Base-by-base conservation (phyloP, 176 grass and related monocot species). In the Aegilops tauschii region DNA sequence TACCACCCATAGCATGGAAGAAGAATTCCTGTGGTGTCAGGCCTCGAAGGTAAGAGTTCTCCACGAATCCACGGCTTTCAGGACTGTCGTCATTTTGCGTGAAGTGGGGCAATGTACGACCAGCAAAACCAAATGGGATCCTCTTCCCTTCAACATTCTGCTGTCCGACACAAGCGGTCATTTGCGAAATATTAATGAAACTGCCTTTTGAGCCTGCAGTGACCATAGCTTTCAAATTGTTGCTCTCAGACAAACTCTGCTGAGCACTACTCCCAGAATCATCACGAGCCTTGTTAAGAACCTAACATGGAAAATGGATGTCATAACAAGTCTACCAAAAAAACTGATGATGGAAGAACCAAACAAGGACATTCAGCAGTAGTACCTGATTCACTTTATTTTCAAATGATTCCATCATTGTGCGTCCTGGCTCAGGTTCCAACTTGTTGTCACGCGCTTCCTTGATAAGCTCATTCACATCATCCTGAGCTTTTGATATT, bases 201-300 rank as follows among this genome's bases (percentile, higher is more conserved):
- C 93, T 94, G n/a, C 93, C 96, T 79, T 98, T 98, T 37, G 93
- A 98, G 14, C 96, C 93, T 61, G 96, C 92, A 72, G 96, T 98
- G 71, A 98, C 96, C 96, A 98, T 96, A 64, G 96, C 96, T 87
- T 98, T 98, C 81, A 98, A 56, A 85, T 98, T 98, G 90, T 98
- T 98, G 73, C 96, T 96, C 81, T 98, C 96, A 86, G 96, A 96
- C 77, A 98, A 93, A 37, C 93, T 95, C 73, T 96, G 94, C 69
- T 98, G 96, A 35, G 96, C 96, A 88, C 93, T 98, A 62, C 93
- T 96, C 44, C 96, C 96, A 45, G 96, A 92, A 88, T 91, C 96
- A 91, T 98, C 96, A 94, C 96, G 96, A 82, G 96, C 96, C 85
- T 92, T 98, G 82, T 98, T 98, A 65, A 98, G 78, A 82, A 98